A percentile compares a stretch with the other conserved stretches of the same genome.
Conservation (phyloP, 176 grass and related monocot genomes). For the Triticum urartu region DNA sequence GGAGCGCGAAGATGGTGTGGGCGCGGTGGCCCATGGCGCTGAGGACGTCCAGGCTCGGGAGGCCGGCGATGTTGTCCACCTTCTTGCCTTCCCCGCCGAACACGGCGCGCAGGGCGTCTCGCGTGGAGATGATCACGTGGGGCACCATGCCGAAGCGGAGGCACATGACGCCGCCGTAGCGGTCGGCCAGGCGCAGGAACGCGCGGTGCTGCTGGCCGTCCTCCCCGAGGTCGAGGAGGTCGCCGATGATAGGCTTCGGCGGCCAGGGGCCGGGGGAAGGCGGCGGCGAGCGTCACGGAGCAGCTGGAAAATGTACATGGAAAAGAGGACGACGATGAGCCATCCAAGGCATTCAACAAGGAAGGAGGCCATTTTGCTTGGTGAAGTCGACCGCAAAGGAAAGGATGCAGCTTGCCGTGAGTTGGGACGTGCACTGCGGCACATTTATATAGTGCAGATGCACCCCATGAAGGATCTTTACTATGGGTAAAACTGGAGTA, state of each 20-base stretch:
- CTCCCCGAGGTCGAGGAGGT: not conserved
- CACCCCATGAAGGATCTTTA: too few relatives aligned
- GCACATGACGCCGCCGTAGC: not conserved
- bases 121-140: not conserved
- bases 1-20: constrained; percentile 3
- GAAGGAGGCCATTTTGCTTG: not conserved
- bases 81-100: not conserved
- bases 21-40: not conserved
- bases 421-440: too few relatives aligned
- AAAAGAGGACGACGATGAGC: not conserved
- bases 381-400: too few relatives aligned
- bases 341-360: not conserved
- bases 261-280: too few relatives aligned
- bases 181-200: not conserved
- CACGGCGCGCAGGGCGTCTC: not conserved
- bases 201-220: constrained; percentile 1
- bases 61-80: not conserved
- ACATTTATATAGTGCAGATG: too few relatives aligned
- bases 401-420: too few relatives aligned
- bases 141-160: constrained; percentile 12
- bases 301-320: not conserved
- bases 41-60: constrained; percentile 7
- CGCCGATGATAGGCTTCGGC: not conserved
- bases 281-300: not conserved
- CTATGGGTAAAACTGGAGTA: too few relatives aligned